Evolutionary conservation across 2,329 filamentous ascomycete genomes (phyloP).

Genomic region (Capronia coronata): DNA sequence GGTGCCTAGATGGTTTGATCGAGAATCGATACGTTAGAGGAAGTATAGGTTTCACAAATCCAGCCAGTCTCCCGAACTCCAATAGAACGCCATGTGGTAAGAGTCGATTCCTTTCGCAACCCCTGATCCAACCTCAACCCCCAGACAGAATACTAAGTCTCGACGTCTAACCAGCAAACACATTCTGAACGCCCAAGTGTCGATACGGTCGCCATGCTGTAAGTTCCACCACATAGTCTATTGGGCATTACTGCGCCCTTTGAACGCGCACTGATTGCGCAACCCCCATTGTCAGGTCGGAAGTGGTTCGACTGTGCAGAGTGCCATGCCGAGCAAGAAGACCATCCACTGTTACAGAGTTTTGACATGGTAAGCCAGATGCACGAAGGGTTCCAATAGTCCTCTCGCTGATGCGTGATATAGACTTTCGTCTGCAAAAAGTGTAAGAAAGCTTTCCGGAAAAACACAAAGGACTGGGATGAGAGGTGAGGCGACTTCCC

Average conservation of each 20-base stretch:
- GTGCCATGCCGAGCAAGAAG: constrained; percentile 78
- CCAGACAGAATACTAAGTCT: not conserved
- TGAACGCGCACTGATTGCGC: not conserved
- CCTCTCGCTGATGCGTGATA: not conserved
- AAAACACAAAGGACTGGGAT: constrained; percentile 85
- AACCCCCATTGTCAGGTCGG: constrained; percentile 57
- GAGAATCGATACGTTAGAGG: too few relatives aligned
- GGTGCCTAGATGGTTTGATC: too few relatives aligned
- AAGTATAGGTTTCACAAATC: too few relatives aligned
- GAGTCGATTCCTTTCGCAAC: too few relatives aligned
- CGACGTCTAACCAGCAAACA: not conserved
- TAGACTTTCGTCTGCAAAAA: constrained; percentile 89
- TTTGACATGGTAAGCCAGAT: constrained; percentile 63
- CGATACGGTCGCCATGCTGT: constrained; percentile 76
- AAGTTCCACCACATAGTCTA: too few relatives aligned
- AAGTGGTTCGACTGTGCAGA: constrained; percentile 99
- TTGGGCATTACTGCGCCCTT: too few relatives aligned
- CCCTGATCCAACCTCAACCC: too few relatives aligned
- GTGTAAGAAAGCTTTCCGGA: constrained; percentile 96
- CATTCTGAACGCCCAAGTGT: not conserved
- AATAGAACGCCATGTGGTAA: too few relatives aligned
- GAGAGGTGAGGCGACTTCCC: constrained; percentile 51
- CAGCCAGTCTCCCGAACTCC: too few relatives aligned
- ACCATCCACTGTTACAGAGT: constrained; percentile 67
- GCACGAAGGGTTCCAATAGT: not conserved